Conservation (phyloP, 1,139 yeast genomes). For the Saccharomyces pastorianus region DNA sequence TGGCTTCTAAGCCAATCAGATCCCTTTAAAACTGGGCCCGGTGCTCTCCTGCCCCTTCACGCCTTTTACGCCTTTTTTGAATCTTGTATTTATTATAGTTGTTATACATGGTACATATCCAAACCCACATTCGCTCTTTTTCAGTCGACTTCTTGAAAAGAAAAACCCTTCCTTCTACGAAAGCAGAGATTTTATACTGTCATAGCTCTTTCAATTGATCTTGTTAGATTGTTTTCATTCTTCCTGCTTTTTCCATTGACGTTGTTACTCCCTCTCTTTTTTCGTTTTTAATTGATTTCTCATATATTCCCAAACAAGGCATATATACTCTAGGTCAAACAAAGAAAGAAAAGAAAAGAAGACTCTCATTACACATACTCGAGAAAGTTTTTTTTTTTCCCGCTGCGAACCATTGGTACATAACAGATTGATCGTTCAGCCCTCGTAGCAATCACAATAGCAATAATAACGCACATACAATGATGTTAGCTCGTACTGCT, state of each 20-base stretch:
- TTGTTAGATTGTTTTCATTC: not conserved
- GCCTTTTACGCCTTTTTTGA: not conserved
- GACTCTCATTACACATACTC: not conserved
- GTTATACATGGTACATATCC: not conserved
- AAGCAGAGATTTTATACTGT: not conserved
- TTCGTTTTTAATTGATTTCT: not conserved
- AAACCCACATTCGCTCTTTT: not conserved
- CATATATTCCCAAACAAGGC: not conserved
- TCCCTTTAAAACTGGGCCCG: slow-evolving; percentile 1
- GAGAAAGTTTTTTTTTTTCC: not conserved
- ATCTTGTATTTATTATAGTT: not conserved
- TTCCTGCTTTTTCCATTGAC: not conserved
- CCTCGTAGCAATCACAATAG: not conserved
- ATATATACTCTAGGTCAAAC: not conserved
- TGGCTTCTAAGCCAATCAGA: not conserved
- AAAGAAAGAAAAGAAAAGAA: not conserved
- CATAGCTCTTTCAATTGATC: not conserved
- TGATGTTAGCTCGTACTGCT: slow-evolving; percentile 70
- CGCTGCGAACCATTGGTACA: not conserved
- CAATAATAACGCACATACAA: not conserved
- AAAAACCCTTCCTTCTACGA: not conserved
- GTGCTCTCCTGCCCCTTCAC: not conserved
- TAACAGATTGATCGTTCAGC: not conserved
- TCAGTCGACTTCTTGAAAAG: not conserved
- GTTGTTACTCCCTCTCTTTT: not conserved